Conservation (phyloP, 805 yeast species). For the Spathaspora hagerdaliae region DNA sequence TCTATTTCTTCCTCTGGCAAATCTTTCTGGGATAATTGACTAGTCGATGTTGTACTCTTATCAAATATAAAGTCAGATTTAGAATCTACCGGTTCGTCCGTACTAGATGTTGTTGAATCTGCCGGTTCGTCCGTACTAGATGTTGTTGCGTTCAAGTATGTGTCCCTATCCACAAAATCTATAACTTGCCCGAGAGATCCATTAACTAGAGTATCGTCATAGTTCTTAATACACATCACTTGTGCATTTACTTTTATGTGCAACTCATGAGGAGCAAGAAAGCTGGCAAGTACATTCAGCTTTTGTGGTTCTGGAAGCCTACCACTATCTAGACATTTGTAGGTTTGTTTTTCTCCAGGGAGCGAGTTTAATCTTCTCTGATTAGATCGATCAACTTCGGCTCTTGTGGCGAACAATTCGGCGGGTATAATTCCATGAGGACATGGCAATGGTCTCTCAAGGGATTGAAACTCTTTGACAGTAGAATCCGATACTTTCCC, state of each 20-base stretch:
- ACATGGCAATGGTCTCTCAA: constrained; percentile 48
- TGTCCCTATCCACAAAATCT: constrained; percentile 45
- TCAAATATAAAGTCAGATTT: constrained; percentile 14
- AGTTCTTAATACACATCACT: constrained; percentile 78
- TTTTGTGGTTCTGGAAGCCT: constrained; percentile 37
- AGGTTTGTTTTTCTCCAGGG: constrained; percentile 41
- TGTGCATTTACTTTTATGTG: constrained; percentile 68
- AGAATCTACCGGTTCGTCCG: constrained; percentile 5
- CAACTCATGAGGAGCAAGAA: constrained; percentile 58
- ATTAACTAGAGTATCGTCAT: constrained; percentile 69
- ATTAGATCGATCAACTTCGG: constrained; percentile 70
- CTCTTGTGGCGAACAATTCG: constrained; percentile 67
- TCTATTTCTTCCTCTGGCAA: constrained; percentile 12
- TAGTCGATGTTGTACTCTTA: not conserved
- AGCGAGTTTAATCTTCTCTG: constrained; percentile 42
- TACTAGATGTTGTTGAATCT: constrained; percentile 2
- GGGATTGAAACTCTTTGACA: constrained; percentile 43
- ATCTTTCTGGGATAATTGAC: constrained; percentile 1
- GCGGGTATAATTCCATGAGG: constrained; percentile 67
- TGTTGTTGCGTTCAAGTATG: constrained; percentile 23
- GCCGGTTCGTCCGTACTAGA: constrained; percentile 3
- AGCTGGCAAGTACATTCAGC: constrained; percentile 47
- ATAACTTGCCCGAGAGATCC: constrained; percentile 73
- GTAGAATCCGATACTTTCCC: constrained; percentile 54
- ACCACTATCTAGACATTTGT: constrained; percentile 56